phyloP scores from a whole-genome alignment of 768 basidiomycete genomes.

The Naganishia kalamii region DNA sequence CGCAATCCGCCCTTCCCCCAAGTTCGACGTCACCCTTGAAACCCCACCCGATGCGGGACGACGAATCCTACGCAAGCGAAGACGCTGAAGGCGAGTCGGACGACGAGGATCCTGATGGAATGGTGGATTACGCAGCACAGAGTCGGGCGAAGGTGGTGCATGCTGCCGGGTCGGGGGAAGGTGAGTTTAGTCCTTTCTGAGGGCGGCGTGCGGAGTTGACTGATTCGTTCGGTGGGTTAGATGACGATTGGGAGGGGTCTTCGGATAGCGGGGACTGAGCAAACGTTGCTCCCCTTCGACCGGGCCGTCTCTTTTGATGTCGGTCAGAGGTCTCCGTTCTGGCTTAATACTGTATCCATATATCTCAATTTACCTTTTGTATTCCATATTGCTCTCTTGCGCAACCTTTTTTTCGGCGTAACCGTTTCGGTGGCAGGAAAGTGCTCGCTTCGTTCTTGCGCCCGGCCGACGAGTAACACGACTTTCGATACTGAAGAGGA shows the following conservation, averaged over 20 bases:
- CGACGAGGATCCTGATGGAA: constrained; percentile 46
- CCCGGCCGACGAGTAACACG: no score
- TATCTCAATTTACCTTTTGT: no score
- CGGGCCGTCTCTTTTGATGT: no score
- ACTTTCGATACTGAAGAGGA: no score
- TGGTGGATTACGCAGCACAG: constrained; percentile 13
- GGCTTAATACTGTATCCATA: no score
- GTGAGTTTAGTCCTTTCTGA: not conserved
- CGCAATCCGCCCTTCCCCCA: constrained; percentile 14
- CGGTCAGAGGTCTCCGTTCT: no score
- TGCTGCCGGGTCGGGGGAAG: not conserved
- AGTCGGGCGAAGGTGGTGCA: not conserved
- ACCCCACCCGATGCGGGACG: not conserved
- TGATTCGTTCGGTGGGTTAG: not conserved
- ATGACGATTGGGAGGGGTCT: constrained; percentile 15
- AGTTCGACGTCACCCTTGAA: not conserved
- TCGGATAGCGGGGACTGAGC: not conserved
- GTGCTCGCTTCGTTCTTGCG: no score
- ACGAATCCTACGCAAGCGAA: not conserved
- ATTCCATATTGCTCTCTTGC: no score
- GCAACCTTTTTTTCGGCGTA: no score
- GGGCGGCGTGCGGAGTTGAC: not conserved
- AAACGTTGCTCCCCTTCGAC: no score
- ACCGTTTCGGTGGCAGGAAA: no score
- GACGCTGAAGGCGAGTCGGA: constrained; percentile 50